Evolutionary conservation across 23 red algal genomes (phyloP).

Genomic region (Pyropia haitanensis): DNA sequence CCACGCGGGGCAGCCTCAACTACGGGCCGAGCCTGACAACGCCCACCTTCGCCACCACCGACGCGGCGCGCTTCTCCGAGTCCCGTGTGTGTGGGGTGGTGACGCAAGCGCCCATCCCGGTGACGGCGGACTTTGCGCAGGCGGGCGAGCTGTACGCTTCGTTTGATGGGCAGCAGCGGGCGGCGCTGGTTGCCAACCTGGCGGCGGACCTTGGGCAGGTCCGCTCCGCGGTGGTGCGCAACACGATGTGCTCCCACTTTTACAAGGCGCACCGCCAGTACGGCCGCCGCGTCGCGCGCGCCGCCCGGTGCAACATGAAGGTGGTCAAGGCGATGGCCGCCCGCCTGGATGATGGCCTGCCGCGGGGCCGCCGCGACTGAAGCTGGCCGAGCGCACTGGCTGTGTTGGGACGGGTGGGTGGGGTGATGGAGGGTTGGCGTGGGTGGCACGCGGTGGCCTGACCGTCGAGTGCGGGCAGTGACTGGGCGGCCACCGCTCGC

Average conservation of each 20-base stretch:
- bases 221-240: neutral
- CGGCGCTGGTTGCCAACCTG: conserved; percentile 13
- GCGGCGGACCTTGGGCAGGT: conserved; percentile 13
- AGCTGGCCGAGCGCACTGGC: no score
- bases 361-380: no score
- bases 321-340: conserved; percentile 3
- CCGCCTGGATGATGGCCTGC: conserved; percentile 1
- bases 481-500: no score
- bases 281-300: neutral
- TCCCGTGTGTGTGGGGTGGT: conserved; percentile 1
- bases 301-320: neutral
- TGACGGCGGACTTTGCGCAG: conserved; percentile 21
- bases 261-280: conserved; percentile 23
- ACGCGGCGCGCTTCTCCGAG: conserved; percentile 4
- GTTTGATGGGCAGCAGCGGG: conserved; percentile 4
- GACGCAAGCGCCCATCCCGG: conserved; percentile 4
- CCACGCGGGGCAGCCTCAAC: conserved; percentile 8
- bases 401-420: no score
- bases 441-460: no score
- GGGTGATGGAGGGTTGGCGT: no score
- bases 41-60: neutral
- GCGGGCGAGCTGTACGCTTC: conserved; percentile 7
- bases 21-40: conserved; percentile 4
- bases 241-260: conserved; percentile 25
- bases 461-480: no score